Base-by-base conservation (phyloP, 257 asterid genomes). In the Fraxinus excelsior region DNA sequence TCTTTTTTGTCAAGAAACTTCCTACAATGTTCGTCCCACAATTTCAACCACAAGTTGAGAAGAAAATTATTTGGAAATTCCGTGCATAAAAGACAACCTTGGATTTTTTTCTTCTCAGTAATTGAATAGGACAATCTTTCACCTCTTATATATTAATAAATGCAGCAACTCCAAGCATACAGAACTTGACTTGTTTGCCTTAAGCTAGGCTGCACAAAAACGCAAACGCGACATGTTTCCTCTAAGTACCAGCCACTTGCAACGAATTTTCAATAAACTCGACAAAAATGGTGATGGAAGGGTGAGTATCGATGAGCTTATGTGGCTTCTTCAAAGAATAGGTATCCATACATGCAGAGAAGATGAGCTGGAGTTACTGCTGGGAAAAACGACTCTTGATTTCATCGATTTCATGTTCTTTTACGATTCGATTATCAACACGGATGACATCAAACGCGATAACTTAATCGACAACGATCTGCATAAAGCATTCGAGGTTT, bases 241-340 rank as follows among this genome's bases (percentile, higher is more conserved):
- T 12, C 49, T 75, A 18, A 80, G 70, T 37, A 31, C 71, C 40
- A 60, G 21, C 62, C 78, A 84, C 64, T 49, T 84, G 73, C 70
- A 80, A 51, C 73, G 69, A 37, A 81, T 81, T 64, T 84, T 84
- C 79, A 34, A 69, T 42, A 71, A 73, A 60, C 80, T 84, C 12
- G 88, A 84, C 60, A 49, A 53, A 44, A 79, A 81, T 23, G 80
- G 85, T 40, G 80, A 84, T 70, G 88, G 87, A 1, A 49, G 51
- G 2, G 82, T 84, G 46, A 79, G 85, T 73, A 51, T 80, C 37
- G 85, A 84, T 29, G 85, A 80, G 70, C 82, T 84, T 21, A 74
- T 46, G 64, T 75, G 75, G 73, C 77, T 80, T 65, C 78, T 80
- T 2, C 81, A 81, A 46, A 80, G 77, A 28, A 56, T 66, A 7